Evolutionary conservation across 2,329 filamentous ascomycete genomes (phyloP), one percentile per base, ranked within the genome.

Genomic region (Hypoxylon sp.): DNA sequence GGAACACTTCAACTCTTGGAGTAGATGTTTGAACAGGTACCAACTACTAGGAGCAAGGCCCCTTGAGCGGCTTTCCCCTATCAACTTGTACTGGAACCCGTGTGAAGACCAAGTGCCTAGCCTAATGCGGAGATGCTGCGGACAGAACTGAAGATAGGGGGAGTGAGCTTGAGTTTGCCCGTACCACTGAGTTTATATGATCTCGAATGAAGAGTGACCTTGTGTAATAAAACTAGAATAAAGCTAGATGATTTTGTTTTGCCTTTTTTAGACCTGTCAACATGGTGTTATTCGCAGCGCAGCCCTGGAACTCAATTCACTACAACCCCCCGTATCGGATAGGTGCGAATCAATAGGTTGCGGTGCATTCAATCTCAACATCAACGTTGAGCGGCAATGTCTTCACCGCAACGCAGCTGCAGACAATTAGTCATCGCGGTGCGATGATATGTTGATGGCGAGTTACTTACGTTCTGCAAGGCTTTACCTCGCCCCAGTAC

Each of bases 401-500:
- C 62, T 73, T 73, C 21, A 73, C 73, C 29, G 70, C 72, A 31
- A 74, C 72, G 29, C 70, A 73, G 3, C 72, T 74, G 31, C 13
- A 27, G 7, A n/a, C 11, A 5, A 24, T 62, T 48, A 66, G 46
- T 47, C 29, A 54, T 27, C 35, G 11, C 11, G 35, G 32, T 42
- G 21, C 8, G 35, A 39, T 21, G 31, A 31, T 21, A 21, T 31
- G 7, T 17, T 39, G 10, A 21, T 10, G 10, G 13, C 21, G 3
- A 5, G 15, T 31, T 3, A 72, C 80, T 74, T 72, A 82, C 81
- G 81, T 82, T 63, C 81, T 78, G 70, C 78, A 81, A 10, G 83
- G 83, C 76, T 84, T 85, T 32, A 82, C 76, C 7, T 84, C 80
- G 19, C 80, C 82, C 81, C 93, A 93, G 83, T 89, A 91, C 79